A percentile compares a stretch with the other conserved stretches of the same genome.
Conservation (phyloP, 257 asterid species). For the Echites panduratus region DNA sequence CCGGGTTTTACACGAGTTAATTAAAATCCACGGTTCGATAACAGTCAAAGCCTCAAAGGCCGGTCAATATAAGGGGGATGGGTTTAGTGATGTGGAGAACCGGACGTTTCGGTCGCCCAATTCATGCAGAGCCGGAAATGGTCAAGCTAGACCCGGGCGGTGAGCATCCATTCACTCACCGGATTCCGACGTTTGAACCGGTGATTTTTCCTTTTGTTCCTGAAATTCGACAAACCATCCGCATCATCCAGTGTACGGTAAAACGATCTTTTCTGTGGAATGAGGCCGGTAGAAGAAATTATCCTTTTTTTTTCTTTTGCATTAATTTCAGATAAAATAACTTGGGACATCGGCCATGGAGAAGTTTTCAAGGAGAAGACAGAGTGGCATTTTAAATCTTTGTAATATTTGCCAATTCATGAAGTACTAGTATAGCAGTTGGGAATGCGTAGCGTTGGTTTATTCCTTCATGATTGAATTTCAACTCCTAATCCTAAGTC, state of each 20-base stretch:
- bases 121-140: neutral
- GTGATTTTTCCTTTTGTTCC: neutral
- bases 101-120: constrained; percentile 12
- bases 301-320: no score
- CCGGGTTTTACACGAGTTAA: constrained; percentile 16
- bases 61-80: neutral
- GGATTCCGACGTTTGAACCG: neutral
- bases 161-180: neutral
- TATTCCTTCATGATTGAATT: no score
- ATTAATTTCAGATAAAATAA: neutral
- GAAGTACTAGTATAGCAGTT: no score
- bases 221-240: neutral
- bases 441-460: no score
- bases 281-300: no score
- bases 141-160: constrained; percentile 4
- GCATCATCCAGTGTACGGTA: neutral
- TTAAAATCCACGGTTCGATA: neutral
- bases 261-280: neutral
- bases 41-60: neutral
- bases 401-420: no score
- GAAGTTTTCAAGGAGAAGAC: no score
- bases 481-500: no score
- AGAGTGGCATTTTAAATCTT: no score
- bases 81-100: constrained; percentile 8
- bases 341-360: no score